These are phyloP conservation scores for Tillandsia leiboldiana DNA, from an alignment of 176 grass and related monocot species.

Conservation along the genomic window DNA sequence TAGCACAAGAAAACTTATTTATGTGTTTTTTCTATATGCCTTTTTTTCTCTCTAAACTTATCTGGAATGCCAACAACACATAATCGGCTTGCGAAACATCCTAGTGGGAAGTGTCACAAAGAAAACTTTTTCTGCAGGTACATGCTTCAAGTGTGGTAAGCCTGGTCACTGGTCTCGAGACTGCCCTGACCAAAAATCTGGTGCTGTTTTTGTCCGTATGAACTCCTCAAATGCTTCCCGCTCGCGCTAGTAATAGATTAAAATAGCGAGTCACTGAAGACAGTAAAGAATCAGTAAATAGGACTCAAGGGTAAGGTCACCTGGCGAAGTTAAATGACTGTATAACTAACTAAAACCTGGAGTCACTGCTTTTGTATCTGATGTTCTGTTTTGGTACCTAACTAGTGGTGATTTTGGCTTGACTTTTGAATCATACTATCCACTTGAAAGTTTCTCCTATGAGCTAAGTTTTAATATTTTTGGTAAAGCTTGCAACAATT, in stretches of 20 bases:
- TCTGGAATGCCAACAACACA: no score
- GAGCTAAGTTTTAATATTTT: not conserved
- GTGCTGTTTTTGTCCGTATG: conserved; percentile 16
- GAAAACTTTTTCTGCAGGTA: conserved; percentile 8
- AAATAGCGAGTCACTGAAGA: conserved; percentile 1
- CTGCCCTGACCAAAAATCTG: conserved; percentile 36
- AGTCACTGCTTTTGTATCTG: not conserved
- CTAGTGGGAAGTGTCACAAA: no score
- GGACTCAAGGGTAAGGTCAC: not conserved
- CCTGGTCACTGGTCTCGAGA: conserved; percentile 59
- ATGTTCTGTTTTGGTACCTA: not conserved
- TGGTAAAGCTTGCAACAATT: not conserved
- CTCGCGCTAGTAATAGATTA: conserved; percentile 28
- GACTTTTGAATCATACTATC: not conserved
- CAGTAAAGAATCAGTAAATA: no score
- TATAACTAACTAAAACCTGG: not conserved
- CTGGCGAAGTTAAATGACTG: not conserved
- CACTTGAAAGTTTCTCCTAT: not conserved
- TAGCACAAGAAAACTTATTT: no score
- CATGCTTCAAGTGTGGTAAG: conserved; percentile 63
- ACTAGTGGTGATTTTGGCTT: not conserved
- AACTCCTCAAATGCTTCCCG: conserved; percentile 34
- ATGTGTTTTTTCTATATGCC: no score
- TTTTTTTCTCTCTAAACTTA: no score
- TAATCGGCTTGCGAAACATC: no score